Percentiles rank a stretch among this genome's conserved stretches.
phyloP scores from a whole-genome alignment of 371 early-diverging fungal genomes.

The Mortierella polycephala region DNA sequence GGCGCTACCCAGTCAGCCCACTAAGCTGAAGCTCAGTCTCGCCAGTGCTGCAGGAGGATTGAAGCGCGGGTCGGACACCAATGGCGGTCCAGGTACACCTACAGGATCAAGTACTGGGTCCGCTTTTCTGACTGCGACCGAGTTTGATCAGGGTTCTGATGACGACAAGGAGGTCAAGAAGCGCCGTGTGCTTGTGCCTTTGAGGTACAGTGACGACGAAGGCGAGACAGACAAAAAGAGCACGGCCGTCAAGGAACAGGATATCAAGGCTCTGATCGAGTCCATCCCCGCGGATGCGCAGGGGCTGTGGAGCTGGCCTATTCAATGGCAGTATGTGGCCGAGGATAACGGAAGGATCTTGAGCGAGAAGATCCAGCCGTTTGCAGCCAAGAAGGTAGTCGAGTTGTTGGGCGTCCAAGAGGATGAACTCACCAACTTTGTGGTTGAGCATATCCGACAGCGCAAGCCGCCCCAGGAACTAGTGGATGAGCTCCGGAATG shows the following conservation, averaged over 20 bases:
- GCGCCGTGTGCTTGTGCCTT: conserved; percentile 70
- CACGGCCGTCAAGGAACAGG: conserved; percentile 8
- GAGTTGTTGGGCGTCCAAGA: conserved; percentile 82
- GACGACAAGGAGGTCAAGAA: conserved; percentile 68
- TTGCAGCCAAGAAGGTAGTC: conserved; percentile 80
- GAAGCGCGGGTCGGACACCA: conserved; percentile 28
- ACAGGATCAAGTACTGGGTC: conserved; percentile 22
- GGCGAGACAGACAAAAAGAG: conserved; percentile 54
- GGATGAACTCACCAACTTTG: conserved; percentile 75
- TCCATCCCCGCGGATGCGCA: conserved; percentile 84
- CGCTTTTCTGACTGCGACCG: conserved; percentile 54
- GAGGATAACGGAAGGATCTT: conserved; percentile 72
- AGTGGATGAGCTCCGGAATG: conserved; percentile 76
- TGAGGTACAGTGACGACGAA: conserved; percentile 69
- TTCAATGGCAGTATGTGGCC: conserved; percentile 82
- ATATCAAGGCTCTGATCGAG: conserved; percentile 73
- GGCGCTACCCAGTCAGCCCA: conserved; percentile 43
- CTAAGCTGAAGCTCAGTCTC: conserved; percentile 61
- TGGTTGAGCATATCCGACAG: conserved; percentile 71
- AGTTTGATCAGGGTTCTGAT: conserved; percentile 63
- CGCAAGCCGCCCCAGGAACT: conserved; percentile 66
- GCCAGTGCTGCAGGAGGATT: conserved; percentile 32
- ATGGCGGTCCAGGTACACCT: conserved; percentile 15
- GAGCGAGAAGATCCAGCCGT: conserved; percentile 74
- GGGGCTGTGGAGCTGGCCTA: conserved; percentile 77